Conservation (phyloP, 805 yeast genomes). For the Ogataea zsoltii region DNA sequence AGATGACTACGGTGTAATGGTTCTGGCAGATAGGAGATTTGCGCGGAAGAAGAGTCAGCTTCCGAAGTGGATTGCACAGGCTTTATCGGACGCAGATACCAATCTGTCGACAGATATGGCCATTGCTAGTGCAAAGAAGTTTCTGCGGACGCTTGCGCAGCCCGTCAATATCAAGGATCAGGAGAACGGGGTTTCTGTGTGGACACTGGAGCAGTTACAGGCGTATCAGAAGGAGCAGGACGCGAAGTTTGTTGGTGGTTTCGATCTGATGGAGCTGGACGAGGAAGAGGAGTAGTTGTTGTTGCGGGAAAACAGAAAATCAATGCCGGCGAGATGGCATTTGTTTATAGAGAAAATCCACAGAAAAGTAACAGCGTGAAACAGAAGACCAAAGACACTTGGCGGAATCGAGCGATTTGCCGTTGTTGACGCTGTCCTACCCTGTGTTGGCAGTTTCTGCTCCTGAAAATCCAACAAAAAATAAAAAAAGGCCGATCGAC, state of each 20-base stretch:
- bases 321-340: too few relatives aligned
- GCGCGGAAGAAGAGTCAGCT: conserved; percentile 81
- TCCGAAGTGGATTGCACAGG: conserved; percentile 98
- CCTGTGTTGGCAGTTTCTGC: too few relatives aligned
- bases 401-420: too few relatives aligned
- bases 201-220: conserved; percentile 74
- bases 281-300: conserved; percentile 31
- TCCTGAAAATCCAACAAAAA: too few relatives aligned
- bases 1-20: conserved; percentile 99
- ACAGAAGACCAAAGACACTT: too few relatives aligned
- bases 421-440: too few relatives aligned
- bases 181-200: conserved; percentile 85
- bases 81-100: conserved; percentile 84
- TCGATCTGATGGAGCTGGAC: conserved; percentile 31
- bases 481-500: too few relatives aligned
- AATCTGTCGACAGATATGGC: conserved; percentile 98
- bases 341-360: too few relatives aligned
- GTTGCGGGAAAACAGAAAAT: too few relatives aligned
- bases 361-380: too few relatives aligned
- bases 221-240: conserved; percentile 56
- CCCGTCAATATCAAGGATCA: conserved; percentile 87
- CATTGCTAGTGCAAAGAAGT: conserved; percentile 88
- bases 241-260: conserved; percentile 13
- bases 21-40: conserved; percentile 91
- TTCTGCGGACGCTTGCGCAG: conserved; percentile 90